Base-by-base conservation (phyloP, 179 eudicot species). In the Drosera spatulata region DNA sequence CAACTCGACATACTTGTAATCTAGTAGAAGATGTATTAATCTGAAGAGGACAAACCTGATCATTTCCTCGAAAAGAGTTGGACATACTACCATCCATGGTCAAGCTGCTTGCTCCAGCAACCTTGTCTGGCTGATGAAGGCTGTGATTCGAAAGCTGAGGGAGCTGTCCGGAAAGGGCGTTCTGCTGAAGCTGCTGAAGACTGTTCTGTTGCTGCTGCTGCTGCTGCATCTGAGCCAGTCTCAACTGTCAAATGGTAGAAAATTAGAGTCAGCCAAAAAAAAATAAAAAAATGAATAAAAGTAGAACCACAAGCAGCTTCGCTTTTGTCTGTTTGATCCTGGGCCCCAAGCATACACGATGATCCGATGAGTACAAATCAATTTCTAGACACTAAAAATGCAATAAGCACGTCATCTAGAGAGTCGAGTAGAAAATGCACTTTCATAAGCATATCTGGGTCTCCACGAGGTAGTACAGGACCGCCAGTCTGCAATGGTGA, bases 51-150 rank as follows among this genome's bases (percentile, higher is more conserved):
- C 55, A 70, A 76, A 89, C 97, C 97, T 89, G 97, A 71, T 89
- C 95, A 73, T 82, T 84, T 69, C 91, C 97, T 54, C 97, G 82
- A 67, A 80, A 89, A 39, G 97, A 80, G 72, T 80, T 89, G 10
- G 88, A 79, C 74, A 86, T 74, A 75, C 95, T 84, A 50, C 87
- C 88, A 72, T 89, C 95, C 66, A 87, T 85, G 13, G 85, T 75
- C 57, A 84, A 76, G 63, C 80, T 78, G 61, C 78, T 79, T 39
- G 80, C 67, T 48, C 88, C 86, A 46, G 76, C 82, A 62, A 74
- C 67, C 50, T 67, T 75, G 53, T 75, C 79, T 10, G 63, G 50
- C 63, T 63, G 75, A 78, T 76, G 65, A 56, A 65, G 62, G 46
- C 43, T 62, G 55, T 69, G 67, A 59, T 55, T 74, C 15, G 78